phyloP scores from a whole-genome alignment of 805 yeast species.

The Naumovozyma castellii region DNA sequence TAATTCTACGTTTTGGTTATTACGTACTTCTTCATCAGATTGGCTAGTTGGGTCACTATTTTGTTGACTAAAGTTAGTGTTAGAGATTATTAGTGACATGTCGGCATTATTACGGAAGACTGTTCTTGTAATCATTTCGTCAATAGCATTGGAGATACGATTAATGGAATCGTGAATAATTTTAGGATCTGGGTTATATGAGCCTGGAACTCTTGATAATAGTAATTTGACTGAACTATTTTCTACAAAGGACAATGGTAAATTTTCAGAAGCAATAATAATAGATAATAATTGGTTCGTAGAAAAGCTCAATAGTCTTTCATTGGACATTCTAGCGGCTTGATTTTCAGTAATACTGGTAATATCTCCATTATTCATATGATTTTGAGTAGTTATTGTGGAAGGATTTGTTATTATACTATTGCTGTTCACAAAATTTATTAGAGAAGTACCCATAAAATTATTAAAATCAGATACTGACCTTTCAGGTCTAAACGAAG shows the following conservation, averaged over 20 bases:
- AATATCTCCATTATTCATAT: not conserved
- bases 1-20: constrained; percentile 1
- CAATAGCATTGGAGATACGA: constrained; percentile 5
- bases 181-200: constrained; percentile 2
- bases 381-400: not conserved
- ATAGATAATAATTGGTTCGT: constrained; percentile 10
- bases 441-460: not conserved
- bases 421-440: not conserved
- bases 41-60: not conserved
- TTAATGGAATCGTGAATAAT: constrained; percentile 2
- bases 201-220: constrained; percentile 4
- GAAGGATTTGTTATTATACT: not conserved
- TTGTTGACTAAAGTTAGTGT: not conserved
- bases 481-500: not conserved
- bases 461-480: not conserved
- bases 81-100: constrained; percentile 5
- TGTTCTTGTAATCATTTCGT: constrained; percentile 9
- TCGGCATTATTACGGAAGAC: constrained; percentile 8
- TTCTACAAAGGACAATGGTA: constrained; percentile 8
- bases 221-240: constrained; percentile 8
- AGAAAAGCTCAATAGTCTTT: constrained; percentile 6
- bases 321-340: not conserved
- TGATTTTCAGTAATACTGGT: not conserved
- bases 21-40: not conserved
- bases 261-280: constrained; percentile 14